These are phyloP conservation scores for Trichoderma parareesei DNA, from an alignment of 495 filamentous ascomycete genomes.

Conservation along the genomic window DNA sequence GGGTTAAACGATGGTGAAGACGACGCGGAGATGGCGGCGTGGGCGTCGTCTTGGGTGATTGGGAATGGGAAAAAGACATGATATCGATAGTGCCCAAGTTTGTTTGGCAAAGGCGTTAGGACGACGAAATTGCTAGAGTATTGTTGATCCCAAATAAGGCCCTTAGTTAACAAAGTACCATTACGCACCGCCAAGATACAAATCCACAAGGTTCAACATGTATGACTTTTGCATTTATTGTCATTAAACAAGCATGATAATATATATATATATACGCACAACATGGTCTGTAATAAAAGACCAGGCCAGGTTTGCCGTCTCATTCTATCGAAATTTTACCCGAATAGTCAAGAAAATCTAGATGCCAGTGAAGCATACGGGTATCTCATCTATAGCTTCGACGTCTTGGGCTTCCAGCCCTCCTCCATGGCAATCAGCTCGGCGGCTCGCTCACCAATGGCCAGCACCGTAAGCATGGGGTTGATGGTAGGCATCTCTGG, in stretches of 20 bases:
- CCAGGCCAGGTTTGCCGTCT: neutral
- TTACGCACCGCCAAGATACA: neutral
- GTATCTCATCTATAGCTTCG: neutral
- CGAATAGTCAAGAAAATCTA: neutral
- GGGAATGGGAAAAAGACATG: neutral
- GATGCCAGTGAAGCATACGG: neutral
- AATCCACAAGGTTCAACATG: too few relatives aligned
- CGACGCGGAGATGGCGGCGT: neutral
- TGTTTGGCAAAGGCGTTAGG: neutral
- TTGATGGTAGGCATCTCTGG: slow-evolving; percentile 52
- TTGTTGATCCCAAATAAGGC: too few relatives aligned
- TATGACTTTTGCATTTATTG: too few relatives aligned
- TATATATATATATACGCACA: too few relatives aligned
- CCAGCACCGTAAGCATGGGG: slow-evolving; percentile 57
- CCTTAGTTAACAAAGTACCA: neutral
- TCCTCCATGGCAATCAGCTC: slow-evolving; percentile 48
- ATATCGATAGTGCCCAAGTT: neutral
- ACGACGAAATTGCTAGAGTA: too few relatives aligned
- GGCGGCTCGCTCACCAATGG: slow-evolving; percentile 55
- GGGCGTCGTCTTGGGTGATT: neutral
- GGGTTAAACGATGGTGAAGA: neutral
- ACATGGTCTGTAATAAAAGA: too few relatives aligned
- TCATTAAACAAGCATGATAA: neutral
- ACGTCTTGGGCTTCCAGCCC: slow-evolving; percentile 19
- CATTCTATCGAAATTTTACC: neutral